Conservation (phyloP, 257 asterid genomes). For the Striga asiatica region DNA sequence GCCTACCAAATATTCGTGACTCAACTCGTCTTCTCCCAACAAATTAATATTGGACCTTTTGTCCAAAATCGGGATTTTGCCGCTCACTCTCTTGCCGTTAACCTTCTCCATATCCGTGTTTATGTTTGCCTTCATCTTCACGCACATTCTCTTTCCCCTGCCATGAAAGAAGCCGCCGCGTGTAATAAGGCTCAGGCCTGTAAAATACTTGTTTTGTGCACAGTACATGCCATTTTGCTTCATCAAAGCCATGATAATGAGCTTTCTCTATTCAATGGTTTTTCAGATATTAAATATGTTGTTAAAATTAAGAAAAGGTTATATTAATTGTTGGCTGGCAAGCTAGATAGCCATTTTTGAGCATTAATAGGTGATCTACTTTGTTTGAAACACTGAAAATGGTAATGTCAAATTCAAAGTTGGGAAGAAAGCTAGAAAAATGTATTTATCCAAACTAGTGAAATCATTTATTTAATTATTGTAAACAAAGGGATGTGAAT, state of each 20-base stretch:
- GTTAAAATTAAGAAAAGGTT: background rate
- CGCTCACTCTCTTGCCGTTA: constrained; percentile 50
- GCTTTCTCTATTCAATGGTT: background rate
- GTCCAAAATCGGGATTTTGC: constrained; percentile 13
- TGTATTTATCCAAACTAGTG: constrained; percentile 17
- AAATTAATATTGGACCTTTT: background rate
- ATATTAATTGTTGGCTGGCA: too few relatives aligned
- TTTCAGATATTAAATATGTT: background rate
- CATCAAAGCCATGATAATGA: constrained; percentile 14
- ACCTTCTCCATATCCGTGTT: constrained; percentile 14
- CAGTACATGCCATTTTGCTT: background rate
- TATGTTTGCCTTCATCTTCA: constrained; percentile 24
- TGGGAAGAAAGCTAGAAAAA: background rate
- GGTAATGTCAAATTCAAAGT: background rate
- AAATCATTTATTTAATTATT: background rate
- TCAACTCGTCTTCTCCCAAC: constrained; percentile 22
- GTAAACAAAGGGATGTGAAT: background rate
- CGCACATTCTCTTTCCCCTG: background rate
- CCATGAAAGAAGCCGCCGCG: background rate
- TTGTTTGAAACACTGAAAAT: background rate
- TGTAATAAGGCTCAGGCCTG: background rate
- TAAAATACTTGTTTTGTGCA: background rate
- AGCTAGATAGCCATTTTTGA: constrained; percentile 1
- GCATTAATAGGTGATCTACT: constrained; percentile 20
- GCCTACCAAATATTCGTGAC: constrained; percentile 32